Conservation (phyloP, 768 basidiomycete species). For the Tricholoma furcatifolium region DNA sequence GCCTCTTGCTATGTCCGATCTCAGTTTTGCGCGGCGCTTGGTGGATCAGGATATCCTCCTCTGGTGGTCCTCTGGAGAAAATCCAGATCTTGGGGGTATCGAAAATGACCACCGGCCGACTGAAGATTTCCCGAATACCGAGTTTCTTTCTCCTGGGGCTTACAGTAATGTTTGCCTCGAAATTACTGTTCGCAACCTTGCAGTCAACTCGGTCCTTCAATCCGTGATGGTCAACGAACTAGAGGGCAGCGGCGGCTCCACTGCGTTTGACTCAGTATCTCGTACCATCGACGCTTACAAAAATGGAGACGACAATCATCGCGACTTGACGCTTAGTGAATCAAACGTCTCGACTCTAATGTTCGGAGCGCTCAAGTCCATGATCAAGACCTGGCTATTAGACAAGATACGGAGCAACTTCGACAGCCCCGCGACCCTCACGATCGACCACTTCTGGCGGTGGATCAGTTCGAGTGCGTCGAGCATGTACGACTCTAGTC, state of each 20-base stretch:
- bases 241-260: constrained; percentile 91
- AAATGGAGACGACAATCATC: constrained; percentile 55
- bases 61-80: constrained; percentile 93
- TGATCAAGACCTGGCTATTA: constrained; percentile 90
- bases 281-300: constrained; percentile 90
- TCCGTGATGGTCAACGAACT: constrained; percentile 95
- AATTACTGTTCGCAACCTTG: constrained; percentile 85
- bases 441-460: constrained; percentile 95
- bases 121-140: constrained; percentile 81
- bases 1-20: constrained; percentile 82
- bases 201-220: constrained; percentile 91
- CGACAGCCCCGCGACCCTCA: constrained; percentile 63
- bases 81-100: constrained; percentile 90
- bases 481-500: constrained; percentile 86
- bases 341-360: constrained; percentile 84
- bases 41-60: constrained; percentile 86
- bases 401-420: constrained; percentile 76
- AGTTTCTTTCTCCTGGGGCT: constrained; percentile 81
- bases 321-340: constrained; percentile 84
- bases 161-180: constrained; percentile 94
- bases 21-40: constrained; percentile 87
- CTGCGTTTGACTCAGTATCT: constrained; percentile 91
- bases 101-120: constrained; percentile 80
- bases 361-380: constrained; percentile 79
- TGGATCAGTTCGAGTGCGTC: constrained; percentile 90